Conservation (phyloP, 1,284 basidiomycete species). For the Chondrostereum purpureum region DNA sequence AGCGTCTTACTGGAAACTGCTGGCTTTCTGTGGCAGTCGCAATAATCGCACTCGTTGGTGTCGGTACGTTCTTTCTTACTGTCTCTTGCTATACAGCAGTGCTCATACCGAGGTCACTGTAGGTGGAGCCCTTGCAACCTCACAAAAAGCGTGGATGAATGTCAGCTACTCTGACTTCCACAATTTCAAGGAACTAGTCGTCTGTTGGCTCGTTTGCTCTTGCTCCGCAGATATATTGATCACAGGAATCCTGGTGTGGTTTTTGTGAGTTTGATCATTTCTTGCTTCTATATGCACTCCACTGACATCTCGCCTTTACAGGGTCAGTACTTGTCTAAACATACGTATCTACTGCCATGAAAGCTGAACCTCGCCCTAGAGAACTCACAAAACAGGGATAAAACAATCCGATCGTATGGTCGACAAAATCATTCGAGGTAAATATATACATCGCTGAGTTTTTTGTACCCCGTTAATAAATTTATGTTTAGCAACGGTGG, state of each 20-base stretch:
- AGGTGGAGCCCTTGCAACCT: conserved; percentile 26
- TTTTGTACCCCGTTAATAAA: conserved; percentile 1
- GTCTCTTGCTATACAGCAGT: not conserved
- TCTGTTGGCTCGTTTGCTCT: conserved; percentile 25
- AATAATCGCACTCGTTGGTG: conserved; percentile 19
- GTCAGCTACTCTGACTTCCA: conserved; percentile 26
- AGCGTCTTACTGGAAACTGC: conserved; percentile 24
- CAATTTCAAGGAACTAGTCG: conserved; percentile 21
- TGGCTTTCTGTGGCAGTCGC: conserved; percentile 20
- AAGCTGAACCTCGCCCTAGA: no score
- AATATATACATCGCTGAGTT: conserved; percentile 12
- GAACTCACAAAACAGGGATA: conserved; percentile 32
- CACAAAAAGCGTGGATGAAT: conserved; percentile 21
- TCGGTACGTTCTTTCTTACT: conserved; percentile 11
- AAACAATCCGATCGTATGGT: conserved; percentile 22
- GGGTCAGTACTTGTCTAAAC: no score
- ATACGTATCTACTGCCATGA: no score
- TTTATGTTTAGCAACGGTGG: conserved; percentile 27
- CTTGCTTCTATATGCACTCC: no score
- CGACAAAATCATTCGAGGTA: conserved; percentile 36
- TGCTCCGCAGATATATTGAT: conserved; percentile 29
- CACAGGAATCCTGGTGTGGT: conserved; percentile 26
- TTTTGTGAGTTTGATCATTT: conserved; percentile 23
- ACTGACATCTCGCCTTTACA: no score
- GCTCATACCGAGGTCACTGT: conserved; percentile 2